Conservation (phyloP, 352 stramenopile genomes). For the Pythium insidiosum region DNA sequence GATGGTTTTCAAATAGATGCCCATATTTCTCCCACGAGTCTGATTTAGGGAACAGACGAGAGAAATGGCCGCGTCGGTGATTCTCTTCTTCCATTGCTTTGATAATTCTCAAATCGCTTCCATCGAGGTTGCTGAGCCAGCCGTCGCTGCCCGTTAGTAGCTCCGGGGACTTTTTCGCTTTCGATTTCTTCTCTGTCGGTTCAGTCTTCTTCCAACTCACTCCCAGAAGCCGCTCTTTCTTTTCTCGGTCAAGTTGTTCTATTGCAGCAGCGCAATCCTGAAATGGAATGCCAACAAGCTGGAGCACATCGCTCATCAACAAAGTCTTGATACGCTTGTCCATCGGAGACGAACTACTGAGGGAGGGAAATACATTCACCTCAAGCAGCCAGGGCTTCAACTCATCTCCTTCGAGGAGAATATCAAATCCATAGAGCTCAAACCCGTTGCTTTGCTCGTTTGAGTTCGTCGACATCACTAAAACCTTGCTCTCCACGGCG, state of each 20-base stretch:
- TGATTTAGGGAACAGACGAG: conserved; percentile 60
- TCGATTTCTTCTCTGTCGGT: background rate
- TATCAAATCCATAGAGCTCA: conserved; percentile 87
- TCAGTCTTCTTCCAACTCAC: conserved; percentile 17
- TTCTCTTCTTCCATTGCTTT: conserved; percentile 64
- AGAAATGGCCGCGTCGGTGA: conserved; percentile 53
- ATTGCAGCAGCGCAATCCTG: conserved; percentile 21
- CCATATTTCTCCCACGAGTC: conserved; percentile 45
- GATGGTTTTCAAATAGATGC: conserved; percentile 38
- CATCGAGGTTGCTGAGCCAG: conserved; percentile 33
- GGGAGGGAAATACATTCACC: conserved; percentile 87
- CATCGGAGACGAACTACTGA: conserved; percentile 79
- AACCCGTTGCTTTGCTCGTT: conserved; percentile 55
- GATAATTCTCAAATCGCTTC: conserved; percentile 39
- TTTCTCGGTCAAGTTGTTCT: conserved; percentile 32
- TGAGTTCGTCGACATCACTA: conserved; percentile 15
- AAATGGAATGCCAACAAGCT: conserved; percentile 62
- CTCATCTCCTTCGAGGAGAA: conserved; percentile 66
- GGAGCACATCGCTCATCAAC: conserved; percentile 82
- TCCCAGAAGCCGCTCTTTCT: conserved; percentile 37
- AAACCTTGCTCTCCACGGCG: conserved; percentile 73
- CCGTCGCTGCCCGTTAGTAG: background rate
- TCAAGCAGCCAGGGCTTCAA: conserved; percentile 85
- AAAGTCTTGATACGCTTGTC: conserved; percentile 88
- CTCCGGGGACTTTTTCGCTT: conserved; percentile 7